Conservation (phyloP, 1,284 basidiomycete genomes). For the Schizopora paradoxa region DNA sequence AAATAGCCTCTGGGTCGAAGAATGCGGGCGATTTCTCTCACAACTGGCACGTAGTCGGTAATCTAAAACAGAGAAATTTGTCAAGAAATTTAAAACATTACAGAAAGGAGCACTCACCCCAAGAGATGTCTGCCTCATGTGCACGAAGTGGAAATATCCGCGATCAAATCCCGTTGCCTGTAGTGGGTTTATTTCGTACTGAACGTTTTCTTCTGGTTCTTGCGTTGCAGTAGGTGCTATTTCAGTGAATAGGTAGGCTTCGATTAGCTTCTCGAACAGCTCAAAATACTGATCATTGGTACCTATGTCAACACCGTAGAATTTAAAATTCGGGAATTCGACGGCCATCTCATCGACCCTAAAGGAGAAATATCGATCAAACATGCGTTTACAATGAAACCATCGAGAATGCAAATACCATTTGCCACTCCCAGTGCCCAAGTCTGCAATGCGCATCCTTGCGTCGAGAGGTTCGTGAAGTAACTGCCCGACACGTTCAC, state of each 20-base stretch:
- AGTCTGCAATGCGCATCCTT: constrained; percentile 52
- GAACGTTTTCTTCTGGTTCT: constrained; percentile 51
- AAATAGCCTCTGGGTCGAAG: constrained; percentile 61
- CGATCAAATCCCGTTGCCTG: constrained; percentile 44
- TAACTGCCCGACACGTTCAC: constrained; percentile 51
- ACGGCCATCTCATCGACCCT: constrained; percentile 71
- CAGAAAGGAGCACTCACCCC: constrained; percentile 39
- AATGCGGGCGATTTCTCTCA: constrained; percentile 53
- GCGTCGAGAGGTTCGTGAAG: constrained; percentile 34
- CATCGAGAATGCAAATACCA: constrained; percentile 46
- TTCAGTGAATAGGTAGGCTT: constrained; percentile 10
- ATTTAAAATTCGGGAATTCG: constrained; percentile 54
- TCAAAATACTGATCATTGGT: too few species aligned
- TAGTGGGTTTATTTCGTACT: constrained; percentile 60
- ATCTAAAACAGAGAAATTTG: constrained; percentile 33
- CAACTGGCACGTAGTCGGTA: constrained; percentile 41
- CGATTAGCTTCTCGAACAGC: constrained; percentile 14
- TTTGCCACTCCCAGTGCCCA: constrained; percentile 64
- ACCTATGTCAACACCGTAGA: constrained; percentile 72
- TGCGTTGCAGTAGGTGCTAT: constrained; percentile 64
- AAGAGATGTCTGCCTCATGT: constrained; percentile 53
- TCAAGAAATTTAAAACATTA: constrained; percentile 9
- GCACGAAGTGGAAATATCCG: constrained; percentile 54
- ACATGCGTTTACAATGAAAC: constrained; percentile 5
- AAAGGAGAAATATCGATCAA: constrained; percentile 3